Base-by-base conservation (phyloP, 2,329 filamentous ascomycete species). In the Annulohypoxylon truncatum region DNA sequence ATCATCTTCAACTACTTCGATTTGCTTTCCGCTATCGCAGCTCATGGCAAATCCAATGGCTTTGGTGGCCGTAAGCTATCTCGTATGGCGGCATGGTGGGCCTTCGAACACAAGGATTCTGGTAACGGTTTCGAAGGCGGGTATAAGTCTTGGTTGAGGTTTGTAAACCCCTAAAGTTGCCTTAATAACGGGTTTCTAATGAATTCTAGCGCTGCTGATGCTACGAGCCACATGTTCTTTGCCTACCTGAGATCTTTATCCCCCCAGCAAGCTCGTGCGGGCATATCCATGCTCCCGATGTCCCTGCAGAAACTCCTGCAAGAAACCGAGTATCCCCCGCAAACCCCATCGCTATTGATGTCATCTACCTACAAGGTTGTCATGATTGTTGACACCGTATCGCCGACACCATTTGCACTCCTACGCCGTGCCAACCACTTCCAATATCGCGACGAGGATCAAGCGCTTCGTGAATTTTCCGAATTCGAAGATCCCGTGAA, bases 1-100 rank as follows among this genome's bases (percentile, higher is more conserved):
- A 97, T 99, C 76, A 95, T 97, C 62, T 94, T 96, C 75, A 92
- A 97, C 80, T 98, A 97, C 80, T 99, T 98, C 80, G 95, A 98
- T 73, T 88, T 99, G 0, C 82, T 99, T 46, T 90, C 95, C 2
- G 93, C 95, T 6, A 89, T 97, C 72, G 94, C 96, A 31, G 96
- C 96, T 12, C 93, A 97, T 75, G 93, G 93, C 71, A 98, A 98
- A 82, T 89, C 84, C 58, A 99, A 99, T 77, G 96, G 96, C 44
- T 88, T 99, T 68, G 93, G 94, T 66, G 96, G 96, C 24, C 89
- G 94, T 69, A 98, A 98, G 79, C 86, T 99, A 58, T 98, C 96
- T 8, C 89, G 96, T 71, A 93, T 97, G 86, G 96, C 95, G 40
- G 94, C 94, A 47, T 99, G 96, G 96, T 99, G 96, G 96, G 94